Evolutionary conservation across 2,329 filamentous ascomycete genomes (phyloP).

Genomic region (Phaeoacremonium minimum): DNA sequence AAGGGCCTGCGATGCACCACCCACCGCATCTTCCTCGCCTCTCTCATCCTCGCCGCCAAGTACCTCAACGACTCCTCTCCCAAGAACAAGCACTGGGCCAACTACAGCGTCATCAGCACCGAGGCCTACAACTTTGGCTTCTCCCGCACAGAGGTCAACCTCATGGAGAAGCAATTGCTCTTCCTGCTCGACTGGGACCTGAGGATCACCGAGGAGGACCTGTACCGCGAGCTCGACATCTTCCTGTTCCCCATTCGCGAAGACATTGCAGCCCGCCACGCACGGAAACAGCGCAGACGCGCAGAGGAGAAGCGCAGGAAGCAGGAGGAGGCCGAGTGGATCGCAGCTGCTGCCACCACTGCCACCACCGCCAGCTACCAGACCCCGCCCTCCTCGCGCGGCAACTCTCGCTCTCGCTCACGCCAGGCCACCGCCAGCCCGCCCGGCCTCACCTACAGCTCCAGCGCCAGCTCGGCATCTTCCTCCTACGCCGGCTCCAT

Average conservation of each 20-base stretch:
- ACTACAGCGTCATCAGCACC: conserved; percentile 77
- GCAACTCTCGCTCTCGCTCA: conserved; percentile 32
- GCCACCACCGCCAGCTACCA: conserved; percentile 31
- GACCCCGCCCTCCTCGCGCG: conserved; percentile 41
- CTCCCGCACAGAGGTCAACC: conserved; percentile 90
- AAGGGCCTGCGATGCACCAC: conserved; percentile 96
- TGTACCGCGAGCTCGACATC: conserved; percentile 80
- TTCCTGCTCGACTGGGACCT: conserved; percentile 95
- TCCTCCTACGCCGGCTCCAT: conserved; percentile 35
- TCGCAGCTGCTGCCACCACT: conserved; percentile 12
- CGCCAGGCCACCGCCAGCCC: conserved; percentile 35
- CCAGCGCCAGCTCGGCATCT: conserved; percentile 41
- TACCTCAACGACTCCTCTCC: conserved; percentile 98
- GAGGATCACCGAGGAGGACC: conserved; percentile 76
- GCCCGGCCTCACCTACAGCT: conserved; percentile 41
- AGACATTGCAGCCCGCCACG: conserved; percentile 46
- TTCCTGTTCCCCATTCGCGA: conserved; percentile 83
- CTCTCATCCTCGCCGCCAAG: conserved; percentile 85
- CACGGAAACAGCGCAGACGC: conserved; percentile 41
- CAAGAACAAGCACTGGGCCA: conserved; percentile 99
- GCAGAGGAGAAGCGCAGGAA: conserved; percentile 12
- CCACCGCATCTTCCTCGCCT: conserved; percentile 93
- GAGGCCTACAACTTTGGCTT: conserved; percentile 73
- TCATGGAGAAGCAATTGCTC: conserved; percentile 98
- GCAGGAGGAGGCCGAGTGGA: conserved; percentile 26